Percentiles rank a stretch among this genome's conserved stretches.
These are phyloP conservation scores for Russula griseocarnosa DNA, from an alignment of 768 basidiomycete species.

Conservation along the genomic window DNA sequence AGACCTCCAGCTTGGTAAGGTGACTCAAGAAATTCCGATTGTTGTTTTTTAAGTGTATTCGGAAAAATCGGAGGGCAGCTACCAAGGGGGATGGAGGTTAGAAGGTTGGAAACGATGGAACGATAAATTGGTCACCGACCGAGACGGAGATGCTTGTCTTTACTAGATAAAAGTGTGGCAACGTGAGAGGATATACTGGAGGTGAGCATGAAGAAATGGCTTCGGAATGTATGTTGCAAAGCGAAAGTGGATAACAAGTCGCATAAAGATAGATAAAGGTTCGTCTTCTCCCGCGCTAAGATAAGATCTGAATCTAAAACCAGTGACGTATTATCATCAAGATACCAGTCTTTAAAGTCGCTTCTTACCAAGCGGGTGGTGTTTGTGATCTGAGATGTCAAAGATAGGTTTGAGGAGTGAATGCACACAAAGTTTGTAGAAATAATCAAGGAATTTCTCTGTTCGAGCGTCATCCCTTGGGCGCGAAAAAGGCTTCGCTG, in stretches of 20 bases:
- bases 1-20: constrained; percentile 78
- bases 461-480: constrained; percentile 78
- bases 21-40: constrained; percentile 72
- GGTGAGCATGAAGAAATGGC: constrained; percentile 85
- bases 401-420: constrained; percentile 76
- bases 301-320: constrained; percentile 48
- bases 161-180: constrained; percentile 70
- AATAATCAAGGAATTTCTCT: constrained; percentile 89
- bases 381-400: constrained; percentile 67
- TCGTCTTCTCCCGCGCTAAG: constrained; percentile 69
- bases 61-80: constrained; percentile 94
- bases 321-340: constrained; percentile 14
- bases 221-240: constrained; percentile 85
- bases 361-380: constrained; percentile 31
- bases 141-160: constrained; percentile 89
- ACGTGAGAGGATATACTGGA: constrained; percentile 70
- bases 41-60: constrained; percentile 74
- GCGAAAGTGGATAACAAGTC: constrained; percentile 89
- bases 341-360: background rate
- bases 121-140: constrained; percentile 49
- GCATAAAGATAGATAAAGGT: constrained; percentile 84
- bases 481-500: constrained; percentile 47
- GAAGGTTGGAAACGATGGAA: constrained; percentile 21
- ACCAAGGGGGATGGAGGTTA: constrained; percentile 12
- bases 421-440: constrained; percentile 81